These are phyloP conservation scores for Paecilomyces fulvus DNA, from an alignment of 2,329 filamentous ascomycete species.

Conservation along the genomic window DNA sequence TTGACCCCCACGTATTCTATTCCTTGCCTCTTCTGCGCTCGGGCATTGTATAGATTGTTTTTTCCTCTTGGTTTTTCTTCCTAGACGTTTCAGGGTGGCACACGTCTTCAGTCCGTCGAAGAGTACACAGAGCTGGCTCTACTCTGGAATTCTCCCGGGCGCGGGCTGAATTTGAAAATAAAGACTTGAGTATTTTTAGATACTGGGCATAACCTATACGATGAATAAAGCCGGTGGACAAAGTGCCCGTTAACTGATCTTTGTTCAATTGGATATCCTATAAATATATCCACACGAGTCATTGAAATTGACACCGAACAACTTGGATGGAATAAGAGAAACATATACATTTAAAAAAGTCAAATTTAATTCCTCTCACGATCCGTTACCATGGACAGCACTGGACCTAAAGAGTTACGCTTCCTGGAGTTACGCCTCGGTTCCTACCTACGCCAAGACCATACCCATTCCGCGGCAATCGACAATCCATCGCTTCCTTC, in stretches of 20 bases:
- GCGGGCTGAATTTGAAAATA: background rate
- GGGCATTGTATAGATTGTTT: slow-evolving; percentile 8
- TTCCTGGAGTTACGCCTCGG: background rate
- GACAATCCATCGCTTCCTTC: background rate
- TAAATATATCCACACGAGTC: background rate
- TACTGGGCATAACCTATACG: background rate
- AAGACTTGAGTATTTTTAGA: background rate
- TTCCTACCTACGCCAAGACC: background rate
- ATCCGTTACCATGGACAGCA: background rate
- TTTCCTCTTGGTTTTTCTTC: background rate
- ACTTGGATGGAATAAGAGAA: background rate
- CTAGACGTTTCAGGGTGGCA: background rate
- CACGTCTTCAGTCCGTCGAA: background rate
- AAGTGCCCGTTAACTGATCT: background rate
- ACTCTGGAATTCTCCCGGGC: background rate
- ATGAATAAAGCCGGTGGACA: background rate
- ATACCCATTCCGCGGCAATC: background rate
- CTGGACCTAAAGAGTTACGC: background rate
- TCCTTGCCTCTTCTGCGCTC: slow-evolving; percentile 5
- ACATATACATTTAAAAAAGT: background rate
- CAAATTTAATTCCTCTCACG: background rate
- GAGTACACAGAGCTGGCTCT: background rate
- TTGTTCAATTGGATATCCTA: background rate
- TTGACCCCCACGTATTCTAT: slow-evolving; percentile 2
- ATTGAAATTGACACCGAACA: background rate